Percentiles rank a stretch among this genome's conserved stretches.
phyloP scores from a whole-genome alignment of 2,329 filamentous ascomycete species.

The Colletotrichum falcatum region DNA sequence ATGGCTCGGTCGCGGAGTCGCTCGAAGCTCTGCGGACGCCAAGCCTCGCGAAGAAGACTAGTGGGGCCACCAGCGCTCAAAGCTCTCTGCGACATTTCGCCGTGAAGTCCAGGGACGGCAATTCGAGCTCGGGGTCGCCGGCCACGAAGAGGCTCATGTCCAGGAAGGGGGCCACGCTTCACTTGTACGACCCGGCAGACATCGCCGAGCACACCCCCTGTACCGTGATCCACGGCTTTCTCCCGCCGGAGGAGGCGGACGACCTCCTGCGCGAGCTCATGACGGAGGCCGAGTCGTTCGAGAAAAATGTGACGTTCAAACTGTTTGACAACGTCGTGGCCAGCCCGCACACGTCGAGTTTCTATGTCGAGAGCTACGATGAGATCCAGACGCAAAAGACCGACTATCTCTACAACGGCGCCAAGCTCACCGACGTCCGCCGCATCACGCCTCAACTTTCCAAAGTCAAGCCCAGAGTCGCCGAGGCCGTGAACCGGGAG shows the following conservation, averaged over 20 bases:
- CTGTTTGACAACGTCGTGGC: conserved; percentile 89
- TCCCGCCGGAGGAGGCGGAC: conserved; percentile 78
- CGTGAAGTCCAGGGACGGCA: conserved; percentile 24
- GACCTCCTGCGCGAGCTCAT: conserved; percentile 81
- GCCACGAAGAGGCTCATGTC: conserved; percentile 68
- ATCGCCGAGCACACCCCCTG: conserved; percentile 88
- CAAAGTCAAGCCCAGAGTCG: conserved; percentile 76
- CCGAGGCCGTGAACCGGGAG: conserved; percentile 81
- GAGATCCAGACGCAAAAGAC: conserved; percentile 78
- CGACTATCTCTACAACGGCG: conserved; percentile 89
- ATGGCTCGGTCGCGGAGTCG: conserved; percentile 80
- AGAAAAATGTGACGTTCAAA: conserved; percentile 77
- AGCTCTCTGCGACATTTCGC: conserved; percentile 71
- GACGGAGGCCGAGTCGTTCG: conserved; percentile 77
- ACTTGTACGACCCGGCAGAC: conserved; percentile 84
- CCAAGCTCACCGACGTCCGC: conserved; percentile 79
- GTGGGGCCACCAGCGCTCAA: conserved; percentile 65
- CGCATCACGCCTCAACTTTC: conserved; percentile 80
- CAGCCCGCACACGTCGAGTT: conserved; percentile 84
- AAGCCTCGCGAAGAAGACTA: conserved; percentile 50
- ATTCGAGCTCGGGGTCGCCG: conserved; percentile 35
- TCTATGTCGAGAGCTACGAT: conserved; percentile 82
- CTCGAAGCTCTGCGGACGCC: conserved; percentile 63
- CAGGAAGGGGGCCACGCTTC: conserved; percentile 84
- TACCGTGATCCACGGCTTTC: conserved; percentile 91